Evolutionary conservation across 2,329 filamentous ascomycete genomes (phyloP), one percentile per base, ranked within the genome.

Genomic region (Truncatella angustata): DNA sequence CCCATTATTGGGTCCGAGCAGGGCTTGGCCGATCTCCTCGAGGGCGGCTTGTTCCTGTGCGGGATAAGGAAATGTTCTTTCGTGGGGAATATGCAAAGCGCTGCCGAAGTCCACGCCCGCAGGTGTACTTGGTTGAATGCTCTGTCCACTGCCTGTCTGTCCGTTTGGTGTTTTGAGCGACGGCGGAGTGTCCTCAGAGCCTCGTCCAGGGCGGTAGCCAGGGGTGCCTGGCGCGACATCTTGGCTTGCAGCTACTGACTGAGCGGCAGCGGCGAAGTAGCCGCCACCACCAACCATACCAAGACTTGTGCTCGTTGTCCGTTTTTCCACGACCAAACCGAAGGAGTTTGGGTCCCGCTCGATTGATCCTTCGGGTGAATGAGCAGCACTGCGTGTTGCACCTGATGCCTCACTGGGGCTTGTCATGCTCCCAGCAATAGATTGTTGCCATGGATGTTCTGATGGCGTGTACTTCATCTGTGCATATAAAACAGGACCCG

Each of bases 351-450:
- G 67, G 16, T 86, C 84, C 80, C 87, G 90, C 0, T 82, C 82
- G 9, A 91, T 90, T 0, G 91, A 95, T 1, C 85, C 88, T 2
- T 82, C 70, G 1, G 87, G 83, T 5, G 91, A 93, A 3, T 85
- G 84, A 35, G 84, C 80, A 5, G 87, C 84, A 61, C 90, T 94
- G 58, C 83, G 86, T 1, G 88, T 90, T n/a, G n/a, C n/a, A 10
- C 79, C 82, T 9, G 90, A 93, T 63, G 89, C 91, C 59, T 96
- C 92, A 59, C 91, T 95, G 1, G 91, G 91, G 59, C 91, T 96
- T 0, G 91, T 93, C 40, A 95, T 82, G 65, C 90, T 95, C 20
- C 80, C 83, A 9, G 74, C 73, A 2, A 75, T 56, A 1, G 80
- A 82, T 16, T 68, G 72, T 53, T 76, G 76, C 10, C 73, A 69